Conservation (phyloP, 257 asterid genomes). For the Rehmannia glutinosa region DNA sequence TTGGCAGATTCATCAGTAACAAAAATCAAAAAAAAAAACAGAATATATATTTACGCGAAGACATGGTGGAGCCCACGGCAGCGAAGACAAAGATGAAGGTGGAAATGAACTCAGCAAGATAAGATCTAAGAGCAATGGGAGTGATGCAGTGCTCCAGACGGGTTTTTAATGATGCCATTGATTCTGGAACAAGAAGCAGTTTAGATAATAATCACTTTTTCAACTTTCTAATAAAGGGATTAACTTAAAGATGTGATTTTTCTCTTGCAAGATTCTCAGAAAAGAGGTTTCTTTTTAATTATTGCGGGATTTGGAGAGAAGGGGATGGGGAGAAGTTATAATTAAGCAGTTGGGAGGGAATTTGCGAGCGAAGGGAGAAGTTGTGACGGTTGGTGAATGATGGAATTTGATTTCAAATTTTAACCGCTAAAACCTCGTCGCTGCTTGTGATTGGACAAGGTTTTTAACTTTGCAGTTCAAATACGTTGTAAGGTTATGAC, state of each 20-base stretch:
- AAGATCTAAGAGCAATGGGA: conserved; percentile 63
- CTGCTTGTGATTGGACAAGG: no score
- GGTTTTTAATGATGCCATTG: conserved; percentile 64
- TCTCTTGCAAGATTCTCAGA: neutral
- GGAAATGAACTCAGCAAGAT: conserved; percentile 88
- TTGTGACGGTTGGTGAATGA: conserved; percentile 32
- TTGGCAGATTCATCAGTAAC: no score
- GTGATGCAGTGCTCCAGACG: conserved; percentile 57
- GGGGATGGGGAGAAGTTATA: neutral
- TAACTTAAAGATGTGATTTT: neutral
- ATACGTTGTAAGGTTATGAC: no score
- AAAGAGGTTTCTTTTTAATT: no score
- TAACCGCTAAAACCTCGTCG: no score
- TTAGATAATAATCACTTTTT: neutral
- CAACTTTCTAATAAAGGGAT: no score
- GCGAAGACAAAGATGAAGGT: conserved; percentile 83
- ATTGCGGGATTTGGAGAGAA: no score
- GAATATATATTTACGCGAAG: conserved; percentile 38
- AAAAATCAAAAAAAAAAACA: no score
- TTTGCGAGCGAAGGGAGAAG: neutral
- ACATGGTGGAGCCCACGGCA: conserved; percentile 59
- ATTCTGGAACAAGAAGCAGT: neutral
- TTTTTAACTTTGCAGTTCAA: no score
- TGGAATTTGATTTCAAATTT: conserved; percentile 29
- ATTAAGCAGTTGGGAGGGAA: conserved; percentile 23